Conservation (phyloP, 805 yeast genomes). For the Candida takata region DNA sequence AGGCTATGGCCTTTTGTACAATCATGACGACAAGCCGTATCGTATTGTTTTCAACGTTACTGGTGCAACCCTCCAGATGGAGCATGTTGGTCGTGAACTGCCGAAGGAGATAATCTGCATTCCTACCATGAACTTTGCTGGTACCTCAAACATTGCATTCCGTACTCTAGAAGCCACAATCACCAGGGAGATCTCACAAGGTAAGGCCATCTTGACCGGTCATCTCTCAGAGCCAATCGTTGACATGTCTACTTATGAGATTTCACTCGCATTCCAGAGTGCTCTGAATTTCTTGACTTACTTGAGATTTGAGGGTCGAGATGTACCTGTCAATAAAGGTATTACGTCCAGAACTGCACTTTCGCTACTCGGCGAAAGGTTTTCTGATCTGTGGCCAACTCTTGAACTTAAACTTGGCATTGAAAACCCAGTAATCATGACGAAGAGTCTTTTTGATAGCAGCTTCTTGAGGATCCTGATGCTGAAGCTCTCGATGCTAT, state of each 20-base stretch:
- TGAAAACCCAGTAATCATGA: slow-evolving; percentile 32
- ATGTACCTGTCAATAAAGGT: background rate
- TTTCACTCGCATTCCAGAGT: slow-evolving; percentile 27
- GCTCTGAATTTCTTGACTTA: slow-evolving; percentile 17
- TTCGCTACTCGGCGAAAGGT: slow-evolving; percentile 11
- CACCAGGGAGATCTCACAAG: slow-evolving; percentile 19
- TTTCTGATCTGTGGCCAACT: slow-evolving; percentile 26
- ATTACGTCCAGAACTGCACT: slow-evolving; percentile 1
- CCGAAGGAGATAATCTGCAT: slow-evolving; percentile 15
- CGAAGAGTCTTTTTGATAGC: slow-evolving; percentile 26
- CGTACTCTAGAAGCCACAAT: slow-evolving; percentile 26
- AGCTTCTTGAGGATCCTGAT: slow-evolving; percentile 26
- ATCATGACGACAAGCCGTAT: slow-evolving; percentile 35
- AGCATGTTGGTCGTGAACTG: slow-evolving; percentile 15
- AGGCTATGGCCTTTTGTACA: slow-evolving; percentile 39
- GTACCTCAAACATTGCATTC: slow-evolving; percentile 33
- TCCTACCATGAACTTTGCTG: slow-evolving; percentile 26
- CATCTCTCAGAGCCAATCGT: slow-evolving; percentile 37
- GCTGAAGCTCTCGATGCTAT: slow-evolving; percentile 20
- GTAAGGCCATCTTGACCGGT: slow-evolving; percentile 30
- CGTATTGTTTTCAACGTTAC: slow-evolving; percentile 33
- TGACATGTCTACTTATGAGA: slow-evolving; percentile 36
- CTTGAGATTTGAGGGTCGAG: background rate
- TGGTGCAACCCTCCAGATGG: slow-evolving; percentile 27
- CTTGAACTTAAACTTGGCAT: slow-evolving; percentile 29